Conservation (phyloP, 148 eudicot genomes). For the Camellia japonica region DNA sequence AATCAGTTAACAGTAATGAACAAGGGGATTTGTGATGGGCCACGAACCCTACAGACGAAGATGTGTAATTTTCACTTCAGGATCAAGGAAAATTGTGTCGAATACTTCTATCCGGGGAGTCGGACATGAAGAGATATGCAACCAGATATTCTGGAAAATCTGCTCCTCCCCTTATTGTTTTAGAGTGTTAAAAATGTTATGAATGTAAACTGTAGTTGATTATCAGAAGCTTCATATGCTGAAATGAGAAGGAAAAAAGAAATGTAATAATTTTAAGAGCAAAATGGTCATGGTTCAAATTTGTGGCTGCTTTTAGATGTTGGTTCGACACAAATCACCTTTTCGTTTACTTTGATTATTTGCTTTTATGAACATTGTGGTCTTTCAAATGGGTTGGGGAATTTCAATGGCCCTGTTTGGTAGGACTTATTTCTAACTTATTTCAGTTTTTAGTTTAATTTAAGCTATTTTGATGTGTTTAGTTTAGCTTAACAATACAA, state of each 20-base stretch:
- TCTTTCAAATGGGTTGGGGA: too few relatives aligned
- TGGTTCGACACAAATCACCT: too few relatives aligned
- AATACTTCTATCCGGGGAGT: slow-evolving; percentile 81
- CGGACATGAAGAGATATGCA: slow-evolving; percentile 35
- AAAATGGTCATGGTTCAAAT: not conserved
- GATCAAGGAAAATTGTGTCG: slow-evolving; percentile 65
- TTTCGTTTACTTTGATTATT: too few relatives aligned
- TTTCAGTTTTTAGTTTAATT: too few relatives aligned
- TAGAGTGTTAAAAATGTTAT: not conserved
- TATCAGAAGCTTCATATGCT: not conserved
- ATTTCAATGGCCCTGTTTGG: too few relatives aligned
- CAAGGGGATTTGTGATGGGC: slow-evolving; percentile 35
- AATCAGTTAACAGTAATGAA: slow-evolving; percentile 72
- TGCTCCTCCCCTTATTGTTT: not conserved
- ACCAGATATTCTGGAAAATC: not conserved
- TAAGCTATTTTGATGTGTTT: too few relatives aligned
- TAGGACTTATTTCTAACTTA: too few relatives aligned
- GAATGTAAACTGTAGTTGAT: not conserved
- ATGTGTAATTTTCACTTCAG: slow-evolving; percentile 65
- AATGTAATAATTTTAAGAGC: not conserved
- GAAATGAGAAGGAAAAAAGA: not conserved
- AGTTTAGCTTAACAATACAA: too few relatives aligned
- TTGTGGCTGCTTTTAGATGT: not conserved
- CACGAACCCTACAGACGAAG: slow-evolving; percentile 31
- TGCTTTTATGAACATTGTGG: too few relatives aligned